phyloP scores from a whole-genome alignment of 108 stramenopile genomes.

The Nannochloropsis granulata region DNA sequence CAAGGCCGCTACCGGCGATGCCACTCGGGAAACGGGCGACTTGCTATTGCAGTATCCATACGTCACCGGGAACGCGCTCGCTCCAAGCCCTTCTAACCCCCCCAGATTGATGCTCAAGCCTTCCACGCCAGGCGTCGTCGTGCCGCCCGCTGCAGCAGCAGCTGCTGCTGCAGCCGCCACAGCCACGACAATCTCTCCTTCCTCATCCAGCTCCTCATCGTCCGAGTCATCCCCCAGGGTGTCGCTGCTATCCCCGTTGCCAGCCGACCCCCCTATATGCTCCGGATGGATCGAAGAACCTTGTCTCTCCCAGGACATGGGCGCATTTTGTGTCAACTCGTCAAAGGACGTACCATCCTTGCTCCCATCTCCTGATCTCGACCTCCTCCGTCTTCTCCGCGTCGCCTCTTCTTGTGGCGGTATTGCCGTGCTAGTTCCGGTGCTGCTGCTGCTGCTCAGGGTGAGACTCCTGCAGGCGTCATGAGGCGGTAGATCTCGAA shows the following conservation, averaged over 20 bases:
- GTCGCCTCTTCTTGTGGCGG: background rate
- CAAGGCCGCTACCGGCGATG: background rate
- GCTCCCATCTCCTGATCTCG: background rate
- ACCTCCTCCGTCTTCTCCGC: background rate
- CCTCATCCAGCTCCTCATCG: background rate
- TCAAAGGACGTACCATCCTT: no score
- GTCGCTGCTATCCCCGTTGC: background rate
- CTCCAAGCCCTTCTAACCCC: background rate
- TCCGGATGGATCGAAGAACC: background rate
- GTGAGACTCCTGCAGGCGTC: background rate
- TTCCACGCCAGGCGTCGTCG: background rate
- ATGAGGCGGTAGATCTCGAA: background rate
- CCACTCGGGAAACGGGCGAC: background rate
- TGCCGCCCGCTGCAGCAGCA: background rate
- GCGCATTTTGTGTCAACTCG: background rate
- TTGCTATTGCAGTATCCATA: background rate
- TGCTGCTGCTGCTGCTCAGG: background rate
- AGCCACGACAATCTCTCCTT: background rate
- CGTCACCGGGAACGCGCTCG: background rate
- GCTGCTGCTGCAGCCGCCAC: background rate
- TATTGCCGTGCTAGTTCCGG: background rate
- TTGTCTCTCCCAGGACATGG: background rate
- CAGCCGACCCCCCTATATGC: background rate
- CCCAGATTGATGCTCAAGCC: background rate
- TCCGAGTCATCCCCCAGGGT: background rate